Evolutionary conservation across 139 green algal genomes (phyloP).

Genomic region (Trebouxia sp.): DNA sequence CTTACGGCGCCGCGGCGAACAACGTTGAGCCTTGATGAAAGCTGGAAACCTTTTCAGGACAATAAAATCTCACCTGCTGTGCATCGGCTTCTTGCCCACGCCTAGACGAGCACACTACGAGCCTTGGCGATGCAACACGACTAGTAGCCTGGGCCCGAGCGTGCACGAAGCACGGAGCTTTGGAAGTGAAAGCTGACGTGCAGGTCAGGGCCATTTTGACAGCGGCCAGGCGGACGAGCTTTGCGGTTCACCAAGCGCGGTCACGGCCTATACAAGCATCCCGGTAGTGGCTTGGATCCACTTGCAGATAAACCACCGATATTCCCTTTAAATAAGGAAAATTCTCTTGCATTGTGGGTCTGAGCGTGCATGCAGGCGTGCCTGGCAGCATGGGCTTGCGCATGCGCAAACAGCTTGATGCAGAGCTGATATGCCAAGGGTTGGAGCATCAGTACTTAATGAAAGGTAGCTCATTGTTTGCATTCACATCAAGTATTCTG

Average conservation of each 20-base stretch:
- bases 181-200: background rate
- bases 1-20: too few relatives aligned
- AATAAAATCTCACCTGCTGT: background rate
- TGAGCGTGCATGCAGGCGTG: too few relatives aligned
- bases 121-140: background rate
- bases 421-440: too few relatives aligned
- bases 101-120: background rate
- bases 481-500: too few relatives aligned
- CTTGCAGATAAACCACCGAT: too few relatives aligned
- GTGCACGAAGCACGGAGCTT: background rate
- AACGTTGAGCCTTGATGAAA: background rate
- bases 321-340: too few relatives aligned
- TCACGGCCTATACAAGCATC: background rate
- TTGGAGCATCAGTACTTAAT: too few relatives aligned
- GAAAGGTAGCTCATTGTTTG: too few relatives aligned
- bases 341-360: too few relatives aligned
- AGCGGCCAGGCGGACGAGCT: too few relatives aligned
- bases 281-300: constrained; percentile 10
- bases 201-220: background rate
- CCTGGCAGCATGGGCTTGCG: too few relatives aligned
- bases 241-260: background rate
- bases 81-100: background rate
- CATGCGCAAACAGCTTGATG: too few relatives aligned
- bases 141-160: background rate
- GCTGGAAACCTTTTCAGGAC: background rate